phyloP scores from a whole-genome alignment of 768 basidiomycete species.

The Pulveroboletus sp. region DNA sequence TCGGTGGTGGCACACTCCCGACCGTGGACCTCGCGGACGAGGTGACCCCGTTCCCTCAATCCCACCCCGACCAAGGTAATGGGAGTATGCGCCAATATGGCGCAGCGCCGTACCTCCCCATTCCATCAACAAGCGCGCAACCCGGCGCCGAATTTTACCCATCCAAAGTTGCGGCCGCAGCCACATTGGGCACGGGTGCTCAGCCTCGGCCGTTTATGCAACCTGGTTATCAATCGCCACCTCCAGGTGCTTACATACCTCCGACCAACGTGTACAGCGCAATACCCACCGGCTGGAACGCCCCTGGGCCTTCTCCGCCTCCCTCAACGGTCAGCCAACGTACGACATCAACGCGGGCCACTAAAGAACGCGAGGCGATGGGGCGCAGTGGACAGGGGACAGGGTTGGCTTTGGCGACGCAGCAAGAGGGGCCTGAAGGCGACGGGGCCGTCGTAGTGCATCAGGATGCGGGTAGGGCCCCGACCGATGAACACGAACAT shows the following conservation, averaged over 20 bases:
- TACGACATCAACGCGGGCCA: conserved; percentile 9
- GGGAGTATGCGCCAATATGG: conserved; percentile 25
- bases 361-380: conserved; percentile 27
- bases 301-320: conserved; percentile 19
- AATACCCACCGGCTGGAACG: conserved; percentile 18
- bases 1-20: conserved; percentile 26
- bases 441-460: conserved; percentile 25
- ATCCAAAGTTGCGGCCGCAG: neutral
- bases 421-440: conserved; percentile 19
- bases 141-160: conserved; percentile 10
- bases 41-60: conserved; percentile 22
- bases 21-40: conserved; percentile 28
- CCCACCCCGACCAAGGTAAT: conserved; percentile 3
- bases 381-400: conserved; percentile 13
- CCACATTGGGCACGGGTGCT: neutral
- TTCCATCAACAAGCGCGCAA: conserved; percentile 5
- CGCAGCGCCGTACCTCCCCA: conserved; percentile 5
- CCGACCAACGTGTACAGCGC: conserved; percentile 11
- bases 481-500: conserved; percentile 16
- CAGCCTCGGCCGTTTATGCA: conserved; percentile 9
- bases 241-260: conserved; percentile 3
- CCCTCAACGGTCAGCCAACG: conserved; percentile 19
- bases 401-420: conserved; percentile 20
- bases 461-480: conserved; percentile 25
- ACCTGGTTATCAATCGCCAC: neutral